phyloP scores from a whole-genome alignment of 73 alveolate genomes.

The Uronychia setigera region DNA sequence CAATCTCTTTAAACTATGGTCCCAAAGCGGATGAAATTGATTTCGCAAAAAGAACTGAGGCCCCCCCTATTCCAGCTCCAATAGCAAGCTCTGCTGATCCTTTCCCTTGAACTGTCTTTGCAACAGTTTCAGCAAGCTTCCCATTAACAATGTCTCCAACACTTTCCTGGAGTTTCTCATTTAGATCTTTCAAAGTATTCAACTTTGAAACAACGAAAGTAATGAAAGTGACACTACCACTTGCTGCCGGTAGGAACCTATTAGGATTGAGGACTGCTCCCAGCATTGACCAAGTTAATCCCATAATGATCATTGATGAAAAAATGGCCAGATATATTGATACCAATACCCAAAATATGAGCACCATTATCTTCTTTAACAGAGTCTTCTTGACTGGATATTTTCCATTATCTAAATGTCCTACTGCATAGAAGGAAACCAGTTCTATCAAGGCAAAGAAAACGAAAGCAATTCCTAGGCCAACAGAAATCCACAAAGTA shows the following conservation, averaged over 20 bases:
- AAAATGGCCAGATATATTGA: conserved; percentile 3
- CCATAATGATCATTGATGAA: not conserved
- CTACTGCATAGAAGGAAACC: conserved; percentile 16
- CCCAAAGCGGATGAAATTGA: not conserved
- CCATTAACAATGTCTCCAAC: conserved; percentile 12
- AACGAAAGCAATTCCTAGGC: not conserved
- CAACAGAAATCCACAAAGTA: not conserved
- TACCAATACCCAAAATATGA: not conserved
- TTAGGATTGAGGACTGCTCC: conserved; percentile 43
- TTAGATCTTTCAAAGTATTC: not conserved
- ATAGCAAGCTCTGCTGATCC: not conserved
- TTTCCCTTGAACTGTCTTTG: not conserved
- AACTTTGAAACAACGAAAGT: not conserved
- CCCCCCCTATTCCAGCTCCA: not conserved
- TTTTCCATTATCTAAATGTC: conserved; percentile 28
- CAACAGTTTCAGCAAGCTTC: not conserved
- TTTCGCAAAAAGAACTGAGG: not conserved
- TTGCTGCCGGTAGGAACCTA: conserved; percentile 24
- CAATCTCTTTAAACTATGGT: not conserved
- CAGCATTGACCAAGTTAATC: conserved; percentile 17
- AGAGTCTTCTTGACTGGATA: not conserved
- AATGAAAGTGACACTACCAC: conserved; percentile 6
- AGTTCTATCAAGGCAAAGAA: conserved; percentile 18
- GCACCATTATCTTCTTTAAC: not conserved
- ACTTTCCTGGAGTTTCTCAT: not conserved